Evolutionary conservation across 179 eudicot genomes (phyloP).

Genomic region (Sideroxylon spinosum): DNA sequence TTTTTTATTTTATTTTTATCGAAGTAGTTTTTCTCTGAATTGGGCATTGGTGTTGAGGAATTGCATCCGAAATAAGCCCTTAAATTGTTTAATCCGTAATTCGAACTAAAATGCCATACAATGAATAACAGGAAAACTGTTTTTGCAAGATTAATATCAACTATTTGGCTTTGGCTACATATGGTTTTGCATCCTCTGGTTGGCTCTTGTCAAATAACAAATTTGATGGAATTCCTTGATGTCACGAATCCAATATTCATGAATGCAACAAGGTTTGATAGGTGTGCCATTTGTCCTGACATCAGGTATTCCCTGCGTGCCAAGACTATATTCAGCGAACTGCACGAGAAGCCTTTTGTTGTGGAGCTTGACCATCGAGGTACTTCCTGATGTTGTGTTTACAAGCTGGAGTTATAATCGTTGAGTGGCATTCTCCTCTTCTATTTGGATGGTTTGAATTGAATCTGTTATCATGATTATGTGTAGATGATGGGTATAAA

Average conservation of each 20-base stretch:
- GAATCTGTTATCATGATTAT: constrained; percentile 9
- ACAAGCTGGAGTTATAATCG: not conserved
- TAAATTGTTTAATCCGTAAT: not conserved
- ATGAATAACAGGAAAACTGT: not conserved
- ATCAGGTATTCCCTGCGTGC: constrained; percentile 75
- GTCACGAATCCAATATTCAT: not conserved
- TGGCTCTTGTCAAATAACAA: not conserved
- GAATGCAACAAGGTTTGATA: not conserved
- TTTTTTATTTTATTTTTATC: not conserved
- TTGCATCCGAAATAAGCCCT: not conserved
- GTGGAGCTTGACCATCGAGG: constrained; percentile 94
- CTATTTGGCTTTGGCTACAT: not conserved
- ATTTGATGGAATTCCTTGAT: not conserved
- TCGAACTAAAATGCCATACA: not conserved
- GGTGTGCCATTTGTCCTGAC: constrained; percentile 2
- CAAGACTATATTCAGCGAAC: constrained; percentile 55
- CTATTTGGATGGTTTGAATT: not conserved
- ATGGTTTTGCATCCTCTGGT: not conserved
- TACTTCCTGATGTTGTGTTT: constrained; percentile 16
- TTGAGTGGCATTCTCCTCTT: not conserved
- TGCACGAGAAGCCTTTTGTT: constrained; percentile 69
- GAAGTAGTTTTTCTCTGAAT: not conserved
- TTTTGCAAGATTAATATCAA: not conserved
- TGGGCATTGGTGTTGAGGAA: not conserved
- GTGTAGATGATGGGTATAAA: constrained; percentile 72